Conservation (phyloP, 495 filamentous ascomycete species). For the Darksidea phi region DNA sequence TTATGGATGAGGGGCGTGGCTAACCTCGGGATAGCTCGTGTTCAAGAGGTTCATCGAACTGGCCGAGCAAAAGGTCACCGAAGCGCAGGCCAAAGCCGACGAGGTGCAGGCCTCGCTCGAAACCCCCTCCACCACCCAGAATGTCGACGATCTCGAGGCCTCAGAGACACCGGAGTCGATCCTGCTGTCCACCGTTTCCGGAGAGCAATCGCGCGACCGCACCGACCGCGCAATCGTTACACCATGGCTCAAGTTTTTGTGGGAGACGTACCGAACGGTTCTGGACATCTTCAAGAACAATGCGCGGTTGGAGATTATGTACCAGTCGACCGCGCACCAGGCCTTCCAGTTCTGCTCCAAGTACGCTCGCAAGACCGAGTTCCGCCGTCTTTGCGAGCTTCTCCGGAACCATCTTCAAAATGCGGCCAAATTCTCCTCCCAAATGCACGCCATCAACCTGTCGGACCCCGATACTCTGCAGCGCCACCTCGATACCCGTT, state of each 20-base stretch:
- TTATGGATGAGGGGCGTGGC: neutral
- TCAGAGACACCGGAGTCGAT: conserved; percentile 98
- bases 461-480: conserved; percentile 97
- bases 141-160: conserved; percentile 92
- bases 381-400: conserved; percentile 95
- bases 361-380: conserved; percentile 98
- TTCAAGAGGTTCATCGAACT: conserved; percentile 97
- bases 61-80: conserved; percentile 91
- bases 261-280: conserved; percentile 99
- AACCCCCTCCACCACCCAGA: conserved; percentile 63
- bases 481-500: conserved; percentile 94
- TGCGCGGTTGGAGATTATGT: conserved; percentile 93
- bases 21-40: conserved; percentile 61
- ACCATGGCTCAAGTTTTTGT: conserved; percentile 98
- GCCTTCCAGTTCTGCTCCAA: conserved; percentile 98
- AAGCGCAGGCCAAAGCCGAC: conserved; percentile 93
- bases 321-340: conserved; percentile 95
- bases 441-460: conserved; percentile 99
- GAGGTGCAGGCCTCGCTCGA: conserved; percentile 88
- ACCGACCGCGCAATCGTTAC: conserved; percentile 98
- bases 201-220: conserved; percentile 92
- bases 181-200: conserved; percentile 93
- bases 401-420: conserved; percentile 98
- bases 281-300: conserved; percentile 99
- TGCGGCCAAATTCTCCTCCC: conserved; percentile 95